Base-by-base conservation (phyloP, 768 basidiomycete genomes). In the Pisolithus orientalis region DNA sequence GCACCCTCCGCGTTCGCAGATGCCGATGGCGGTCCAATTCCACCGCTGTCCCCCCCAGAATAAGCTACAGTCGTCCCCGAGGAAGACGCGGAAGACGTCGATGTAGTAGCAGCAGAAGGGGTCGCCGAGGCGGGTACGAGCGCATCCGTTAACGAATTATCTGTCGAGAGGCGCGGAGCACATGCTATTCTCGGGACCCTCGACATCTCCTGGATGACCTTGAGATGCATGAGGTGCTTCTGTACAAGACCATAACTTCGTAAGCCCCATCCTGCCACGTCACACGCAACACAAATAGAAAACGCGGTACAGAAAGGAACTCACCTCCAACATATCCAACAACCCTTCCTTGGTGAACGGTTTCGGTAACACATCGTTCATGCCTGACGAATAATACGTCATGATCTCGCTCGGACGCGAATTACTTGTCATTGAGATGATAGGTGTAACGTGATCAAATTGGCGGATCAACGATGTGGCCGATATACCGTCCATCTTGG, bases 341-440 rank as follows among this genome's bases (percentile, higher is more conserved):
- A 98, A 72, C 14, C 89, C 88, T 63, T 94, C 84, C 66, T 92
- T 91, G n/a, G 90, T 95, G 72, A 98, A 98, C 3, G 95, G 95
- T 68, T 98, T 98, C 7, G 94, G 89, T 16, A 98, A 74, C 52
- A 96, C 88, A 70, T 97, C 94, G 68, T 94, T 97, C 94, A 97
- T 97, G 16, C 94, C 87, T 75, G 62, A 54, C 4, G 65, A 69
- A 59, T 66, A 62, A 63, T 94, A 95, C 7, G 85, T 90, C 82
- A 94, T 84, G 56, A 95, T 87, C 68, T 95, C 89, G 69, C 87
- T 86, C 27, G 94, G 93, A 60, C 91, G 88, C 50, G 90, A 91
- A 67, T 94, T 95, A 62, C 84, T 87, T 49, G 94, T 98, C 95
- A 98, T 98, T 24, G 93, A 95, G 58, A 98, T 96, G 66, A 98